These are phyloP conservation scores for Leavenworthia alabamica DNA, from an alignment of 345 rosid species.

Conservation along the genomic window DNA sequence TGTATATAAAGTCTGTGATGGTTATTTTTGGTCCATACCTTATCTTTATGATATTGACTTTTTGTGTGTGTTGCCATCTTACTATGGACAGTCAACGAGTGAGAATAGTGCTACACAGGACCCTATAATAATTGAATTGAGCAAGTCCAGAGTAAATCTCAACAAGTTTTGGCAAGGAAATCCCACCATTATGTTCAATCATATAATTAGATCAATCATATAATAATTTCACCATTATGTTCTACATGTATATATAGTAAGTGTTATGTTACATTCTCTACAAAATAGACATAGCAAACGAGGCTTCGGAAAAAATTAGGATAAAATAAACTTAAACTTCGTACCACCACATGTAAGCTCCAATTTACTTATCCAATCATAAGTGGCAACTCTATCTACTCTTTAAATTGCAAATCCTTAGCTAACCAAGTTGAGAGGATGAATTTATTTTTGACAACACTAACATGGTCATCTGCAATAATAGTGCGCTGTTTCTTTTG, in stretches of 20 bases:
- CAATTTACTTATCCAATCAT: conserved; percentile 9
- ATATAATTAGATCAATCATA: conserved; percentile 6
- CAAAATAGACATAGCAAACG: conserved; percentile 90
- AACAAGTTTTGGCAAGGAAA: conserved; percentile 94
- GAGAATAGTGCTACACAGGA: conserved; percentile 99
- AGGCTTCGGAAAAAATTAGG: conserved; percentile 72
- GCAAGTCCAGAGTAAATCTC: conserved; percentile 77
- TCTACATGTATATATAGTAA: no score
- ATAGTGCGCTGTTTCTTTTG: no score
- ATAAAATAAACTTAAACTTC: conserved; percentile 80
- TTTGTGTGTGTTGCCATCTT: no score
- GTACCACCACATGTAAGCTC: conserved; percentile 74
- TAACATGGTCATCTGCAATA: conserved; percentile 8
- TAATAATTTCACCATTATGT: conserved; percentile 26
- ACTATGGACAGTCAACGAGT: conserved; percentile 74
- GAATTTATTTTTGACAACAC: background rate
- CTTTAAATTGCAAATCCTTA: conserved; percentile 2
- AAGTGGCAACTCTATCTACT: conserved; percentile 7
- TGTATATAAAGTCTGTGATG: no score
- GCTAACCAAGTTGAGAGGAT: background rate
- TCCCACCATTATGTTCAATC: no score
- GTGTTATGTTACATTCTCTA: conserved; percentile 83
- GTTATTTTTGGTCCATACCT: no score
- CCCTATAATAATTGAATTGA: conserved; percentile 71
- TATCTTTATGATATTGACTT: no score